Evolutionary conservation across 371 early-diverging fungal genomes (phyloP).

Genomic region (Actinomucor elegans): DNA sequence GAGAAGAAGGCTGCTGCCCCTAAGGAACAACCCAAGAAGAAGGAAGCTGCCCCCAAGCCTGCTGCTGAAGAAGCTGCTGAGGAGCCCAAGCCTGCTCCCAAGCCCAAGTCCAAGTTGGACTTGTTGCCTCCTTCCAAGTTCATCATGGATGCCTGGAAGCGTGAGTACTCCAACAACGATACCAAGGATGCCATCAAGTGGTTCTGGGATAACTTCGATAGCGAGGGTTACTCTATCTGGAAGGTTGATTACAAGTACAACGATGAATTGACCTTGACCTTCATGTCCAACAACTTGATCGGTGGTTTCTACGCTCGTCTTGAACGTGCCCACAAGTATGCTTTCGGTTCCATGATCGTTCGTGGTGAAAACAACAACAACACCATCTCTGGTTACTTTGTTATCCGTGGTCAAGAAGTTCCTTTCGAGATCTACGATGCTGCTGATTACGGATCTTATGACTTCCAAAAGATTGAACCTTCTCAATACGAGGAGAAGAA

Average conservation of each 20-base stretch:
- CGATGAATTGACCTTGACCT: conserved; percentile 78
- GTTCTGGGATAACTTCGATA: conserved; percentile 92
- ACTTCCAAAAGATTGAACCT: conserved; percentile 81
- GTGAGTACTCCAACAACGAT: conserved; percentile 95
- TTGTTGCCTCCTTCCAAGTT: conserved; percentile 83
- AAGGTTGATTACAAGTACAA: conserved; percentile 94
- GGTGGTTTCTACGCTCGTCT: conserved; percentile 94
- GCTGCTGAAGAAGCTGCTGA: conserved; percentile 49
- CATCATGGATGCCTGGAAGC: conserved; percentile 92
- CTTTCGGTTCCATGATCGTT: conserved; percentile 34
- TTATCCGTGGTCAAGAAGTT: conserved; percentile 89
- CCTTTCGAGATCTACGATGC: conserved; percentile 86
- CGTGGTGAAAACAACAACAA: conserved; percentile 68
- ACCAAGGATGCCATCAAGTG: conserved; percentile 87
- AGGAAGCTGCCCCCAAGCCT: conserved; percentile 55
- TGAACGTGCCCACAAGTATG: conserved; percentile 87
- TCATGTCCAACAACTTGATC: conserved; percentile 92
- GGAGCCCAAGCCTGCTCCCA: conserved; percentile 76
- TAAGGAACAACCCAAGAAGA: conserved; percentile 57
- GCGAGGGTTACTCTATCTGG: conserved; percentile 87
- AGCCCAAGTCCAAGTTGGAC: conserved; percentile 92
- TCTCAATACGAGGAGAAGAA: conserved; percentile 55
- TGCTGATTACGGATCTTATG: conserved; percentile 88
- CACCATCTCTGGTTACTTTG: conserved; percentile 77
- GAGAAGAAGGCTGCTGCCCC: conserved; percentile 62